A percentile compares a stretch with the other conserved stretches of the same genome.
These are phyloP conservation scores for Morella rubra DNA, from an alignment of 306 rosid genomes.

Conservation along the genomic window DNA sequence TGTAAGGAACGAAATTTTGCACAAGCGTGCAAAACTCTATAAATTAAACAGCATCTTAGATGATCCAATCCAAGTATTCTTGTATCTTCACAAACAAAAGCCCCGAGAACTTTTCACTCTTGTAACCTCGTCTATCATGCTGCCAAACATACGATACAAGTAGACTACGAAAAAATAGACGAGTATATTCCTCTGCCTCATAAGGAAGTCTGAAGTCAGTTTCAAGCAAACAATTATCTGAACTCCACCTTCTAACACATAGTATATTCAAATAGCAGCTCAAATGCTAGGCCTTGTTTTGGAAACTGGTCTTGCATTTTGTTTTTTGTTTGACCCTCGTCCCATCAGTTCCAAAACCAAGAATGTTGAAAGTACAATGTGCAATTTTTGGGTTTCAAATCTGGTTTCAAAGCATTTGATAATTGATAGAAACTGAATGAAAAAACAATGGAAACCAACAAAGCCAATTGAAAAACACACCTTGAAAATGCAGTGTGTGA, in stretches of 20 bases:
- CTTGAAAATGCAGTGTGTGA: too few relatives aligned
- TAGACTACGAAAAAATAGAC: neutral
- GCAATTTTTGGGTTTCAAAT: too few relatives aligned
- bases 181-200: neutral
- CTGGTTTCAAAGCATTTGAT: too few relatives aligned
- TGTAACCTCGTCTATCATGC: slow-evolving; percentile 1
- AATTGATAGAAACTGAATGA: too few relatives aligned
- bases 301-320: too few relatives aligned
- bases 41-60: neutral
- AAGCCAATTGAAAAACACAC: too few relatives aligned
- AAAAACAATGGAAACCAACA: too few relatives aligned
- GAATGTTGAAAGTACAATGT: too few relatives aligned
- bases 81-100: neutral
- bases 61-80: neutral
- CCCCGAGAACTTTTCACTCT: neutral
- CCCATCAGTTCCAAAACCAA: too few relatives aligned
- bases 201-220: neutral
- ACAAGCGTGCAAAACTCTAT: neutral
- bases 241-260: slow-evolving; percentile 19
- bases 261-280: slow-evolving; percentile 12
- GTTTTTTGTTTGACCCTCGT: too few relatives aligned
- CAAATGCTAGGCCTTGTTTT: neutral
- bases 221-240: neutral
- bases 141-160: neutral
- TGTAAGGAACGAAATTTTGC: neutral